Evolutionary conservation across 2,329 filamentous ascomycete species (phyloP).

Genomic region (Colletotrichum lupini): DNA sequence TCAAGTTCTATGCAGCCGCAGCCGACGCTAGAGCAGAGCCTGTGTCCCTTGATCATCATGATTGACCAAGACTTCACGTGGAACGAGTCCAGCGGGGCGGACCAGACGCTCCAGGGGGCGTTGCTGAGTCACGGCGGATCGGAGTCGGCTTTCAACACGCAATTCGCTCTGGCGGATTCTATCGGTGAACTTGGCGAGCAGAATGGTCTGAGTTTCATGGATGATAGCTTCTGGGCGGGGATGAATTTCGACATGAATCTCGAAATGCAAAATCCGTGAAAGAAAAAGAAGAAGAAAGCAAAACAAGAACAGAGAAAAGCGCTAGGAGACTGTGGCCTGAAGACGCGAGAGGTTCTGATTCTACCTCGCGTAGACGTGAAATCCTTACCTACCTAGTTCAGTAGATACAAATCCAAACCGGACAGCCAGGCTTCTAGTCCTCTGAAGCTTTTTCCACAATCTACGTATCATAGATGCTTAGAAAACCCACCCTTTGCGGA

Average conservation of each 20-base stretch:
- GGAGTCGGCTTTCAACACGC: constrained; percentile 26
- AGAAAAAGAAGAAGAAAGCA: no score
- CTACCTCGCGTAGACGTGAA: no score
- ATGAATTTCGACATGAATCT: constrained; percentile 17
- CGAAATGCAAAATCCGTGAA: neutral
- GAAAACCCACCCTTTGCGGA: no score
- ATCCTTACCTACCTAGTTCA: no score
- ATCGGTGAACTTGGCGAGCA: constrained; percentile 1
- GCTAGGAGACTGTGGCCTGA: no score
- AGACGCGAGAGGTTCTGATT: no score
- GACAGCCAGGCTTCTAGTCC: no score
- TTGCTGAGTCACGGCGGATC: neutral
- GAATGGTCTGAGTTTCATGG: neutral
- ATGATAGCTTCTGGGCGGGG: constrained; percentile 26
- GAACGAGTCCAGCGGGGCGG: neutral
- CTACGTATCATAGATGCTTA: no score
- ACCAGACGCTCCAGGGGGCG: neutral
- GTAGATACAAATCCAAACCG: no score
- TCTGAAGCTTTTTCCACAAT: no score
- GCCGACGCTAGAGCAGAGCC: constrained; percentile 19
- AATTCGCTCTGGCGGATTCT: constrained; percentile 27
- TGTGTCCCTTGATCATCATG: constrained; percentile 28
- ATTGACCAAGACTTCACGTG: constrained; percentile 10
- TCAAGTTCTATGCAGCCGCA: constrained; percentile 6
- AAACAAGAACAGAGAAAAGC: no score